Conservation (phyloP, 306 rosid genomes). For the Trifolium pratense region DNA sequence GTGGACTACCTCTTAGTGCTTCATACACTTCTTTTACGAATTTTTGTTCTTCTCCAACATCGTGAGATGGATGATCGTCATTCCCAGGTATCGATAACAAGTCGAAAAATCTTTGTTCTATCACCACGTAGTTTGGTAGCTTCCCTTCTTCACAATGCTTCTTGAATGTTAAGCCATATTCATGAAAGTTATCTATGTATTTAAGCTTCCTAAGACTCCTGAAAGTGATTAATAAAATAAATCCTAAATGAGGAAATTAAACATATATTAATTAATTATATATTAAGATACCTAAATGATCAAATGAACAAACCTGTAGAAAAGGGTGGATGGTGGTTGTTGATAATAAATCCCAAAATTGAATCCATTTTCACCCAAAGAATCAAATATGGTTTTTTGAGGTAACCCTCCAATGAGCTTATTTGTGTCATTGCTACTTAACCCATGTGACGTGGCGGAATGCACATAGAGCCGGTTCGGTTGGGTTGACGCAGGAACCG, state of each 20-base stretch:
- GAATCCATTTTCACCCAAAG: constrained; percentile 65
- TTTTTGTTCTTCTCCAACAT: constrained; percentile 70
- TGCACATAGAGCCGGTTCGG: constrained; percentile 81
- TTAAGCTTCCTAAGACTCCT: constrained; percentile 75
- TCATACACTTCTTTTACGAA: constrained; percentile 71
- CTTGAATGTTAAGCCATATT: constrained; percentile 59
- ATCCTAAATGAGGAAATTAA: too few species aligned
- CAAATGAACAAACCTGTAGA: constrained; percentile 57
- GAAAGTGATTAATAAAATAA: not conserved
- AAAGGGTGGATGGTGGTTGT: constrained; percentile 62
- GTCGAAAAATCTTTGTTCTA: constrained; percentile 71
- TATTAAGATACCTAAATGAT: not conserved
- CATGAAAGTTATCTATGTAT: constrained; percentile 55
- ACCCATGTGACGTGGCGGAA: constrained; percentile 81
- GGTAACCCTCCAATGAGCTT: constrained; percentile 69
- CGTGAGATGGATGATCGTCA: constrained; percentile 87
- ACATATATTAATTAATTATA: not conserved
- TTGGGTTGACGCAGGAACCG: constrained; percentile 77
- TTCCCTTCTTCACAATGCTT: constrained; percentile 70
- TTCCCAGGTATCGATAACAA: constrained; percentile 53
- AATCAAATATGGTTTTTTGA: constrained; percentile 83
- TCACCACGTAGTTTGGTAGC: constrained; percentile 75
- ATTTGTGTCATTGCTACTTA: constrained; percentile 55
- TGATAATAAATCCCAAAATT: constrained; percentile 77
- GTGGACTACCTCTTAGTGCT: constrained; percentile 59